Conservation (phyloP, 495 filamentous ascomycete species). For the Xylaria palmicola region DNA sequence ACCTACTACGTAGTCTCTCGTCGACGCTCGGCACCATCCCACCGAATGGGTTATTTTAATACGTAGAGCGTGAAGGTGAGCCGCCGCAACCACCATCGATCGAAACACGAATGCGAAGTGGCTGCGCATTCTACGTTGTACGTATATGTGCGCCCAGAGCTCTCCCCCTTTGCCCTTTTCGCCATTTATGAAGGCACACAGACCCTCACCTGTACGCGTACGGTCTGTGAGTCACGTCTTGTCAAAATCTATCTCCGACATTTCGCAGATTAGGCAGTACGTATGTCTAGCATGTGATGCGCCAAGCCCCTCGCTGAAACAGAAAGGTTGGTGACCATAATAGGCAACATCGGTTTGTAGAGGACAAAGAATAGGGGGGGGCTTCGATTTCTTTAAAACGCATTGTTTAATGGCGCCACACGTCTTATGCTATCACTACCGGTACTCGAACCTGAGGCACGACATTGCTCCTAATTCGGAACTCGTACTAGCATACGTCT, state of each 20-base stretch:
- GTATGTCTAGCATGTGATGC: constrained; percentile 10
- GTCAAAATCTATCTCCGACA: neutral
- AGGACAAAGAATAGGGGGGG: neutral
- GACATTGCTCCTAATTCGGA: too few species aligned
- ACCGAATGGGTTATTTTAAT: neutral
- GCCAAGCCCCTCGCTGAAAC: constrained; percentile 13
- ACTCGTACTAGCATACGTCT: too few species aligned
- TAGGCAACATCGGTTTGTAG: neutral
- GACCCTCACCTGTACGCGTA: neutral
- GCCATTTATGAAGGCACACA: neutral
- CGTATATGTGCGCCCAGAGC: neutral
- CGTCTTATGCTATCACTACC: too few species aligned
- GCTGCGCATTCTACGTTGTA: neutral
- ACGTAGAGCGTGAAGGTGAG: neutral
- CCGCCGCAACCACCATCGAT: neutral
- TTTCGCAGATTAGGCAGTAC: neutral
- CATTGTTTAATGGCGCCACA: too few species aligned
- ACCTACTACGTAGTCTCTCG: neutral
- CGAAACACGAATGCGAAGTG: neutral
- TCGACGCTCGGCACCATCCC: too few species aligned
- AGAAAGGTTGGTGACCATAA: neutral
- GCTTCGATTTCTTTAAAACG: neutral
- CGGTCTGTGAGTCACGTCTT: neutral
- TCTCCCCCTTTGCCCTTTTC: neutral
- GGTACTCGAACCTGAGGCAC: too few species aligned